phyloP scores from a whole-genome alignment of 257 asterid species.

The Solanum rostratum region DNA sequence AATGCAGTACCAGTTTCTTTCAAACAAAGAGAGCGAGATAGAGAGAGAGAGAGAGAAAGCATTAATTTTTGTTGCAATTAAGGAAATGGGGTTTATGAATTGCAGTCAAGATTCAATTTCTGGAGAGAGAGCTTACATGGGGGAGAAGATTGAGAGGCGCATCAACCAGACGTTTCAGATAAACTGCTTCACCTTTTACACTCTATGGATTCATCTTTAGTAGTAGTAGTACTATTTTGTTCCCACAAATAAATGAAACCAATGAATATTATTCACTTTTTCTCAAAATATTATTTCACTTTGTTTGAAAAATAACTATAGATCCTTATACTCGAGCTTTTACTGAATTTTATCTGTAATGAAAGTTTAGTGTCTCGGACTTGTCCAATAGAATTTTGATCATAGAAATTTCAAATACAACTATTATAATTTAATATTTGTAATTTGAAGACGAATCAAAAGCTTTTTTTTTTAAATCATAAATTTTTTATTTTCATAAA shows the following conservation, averaged over 20 bases:
- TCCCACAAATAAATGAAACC: background rate
- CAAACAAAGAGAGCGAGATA: too few species aligned
- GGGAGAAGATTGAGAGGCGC: constrained; percentile 16
- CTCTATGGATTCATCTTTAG: background rate
- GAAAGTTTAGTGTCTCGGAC: too few species aligned
- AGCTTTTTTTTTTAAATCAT: too few species aligned
- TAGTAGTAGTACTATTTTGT: too few species aligned
- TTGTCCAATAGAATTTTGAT: too few species aligned
- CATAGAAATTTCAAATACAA: too few species aligned
- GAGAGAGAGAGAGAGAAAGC: background rate
- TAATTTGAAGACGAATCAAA: too few species aligned
- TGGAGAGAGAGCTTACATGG: constrained; percentile 24
- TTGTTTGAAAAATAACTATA: background rate
- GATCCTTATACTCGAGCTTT: too few species aligned
- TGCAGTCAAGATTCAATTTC: background rate
- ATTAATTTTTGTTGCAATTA: background rate
- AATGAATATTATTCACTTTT: too few species aligned
- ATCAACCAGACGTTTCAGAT: background rate
- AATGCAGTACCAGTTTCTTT: background rate
- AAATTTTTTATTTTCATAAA: too few species aligned
- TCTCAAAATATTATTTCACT: background rate
- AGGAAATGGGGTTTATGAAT: background rate
- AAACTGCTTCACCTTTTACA: background rate
- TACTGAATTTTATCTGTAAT: too few species aligned
- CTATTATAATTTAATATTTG: too few species aligned